phyloP scores from a whole-genome alignment of 176 grass and related monocot species.

The Avena sativa region DNA sequence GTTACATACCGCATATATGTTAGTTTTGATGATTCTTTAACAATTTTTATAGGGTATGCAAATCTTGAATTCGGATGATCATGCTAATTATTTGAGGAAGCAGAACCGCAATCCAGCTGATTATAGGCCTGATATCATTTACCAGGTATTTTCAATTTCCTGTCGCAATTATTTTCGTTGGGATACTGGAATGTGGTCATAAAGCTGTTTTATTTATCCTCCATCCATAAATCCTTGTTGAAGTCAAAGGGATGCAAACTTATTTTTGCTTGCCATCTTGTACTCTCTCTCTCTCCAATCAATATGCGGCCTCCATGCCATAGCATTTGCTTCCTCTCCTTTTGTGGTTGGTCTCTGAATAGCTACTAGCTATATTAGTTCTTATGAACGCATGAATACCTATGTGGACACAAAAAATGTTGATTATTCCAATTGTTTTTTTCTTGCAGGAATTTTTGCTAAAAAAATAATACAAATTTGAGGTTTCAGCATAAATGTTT shows the following conservation, averaged over 20 bases:
- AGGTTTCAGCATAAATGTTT: constrained; percentile 19
- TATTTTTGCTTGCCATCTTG: background rate
- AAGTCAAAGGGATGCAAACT: background rate
- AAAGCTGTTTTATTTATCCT: background rate
- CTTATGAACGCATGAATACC: background rate
- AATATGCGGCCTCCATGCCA: background rate
- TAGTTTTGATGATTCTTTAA: constrained; percentile 33
- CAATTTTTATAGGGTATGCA: constrained; percentile 67
- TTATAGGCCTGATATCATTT: constrained; percentile 98
- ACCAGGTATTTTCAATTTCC: constrained; percentile 68
- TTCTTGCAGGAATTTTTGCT: background rate
- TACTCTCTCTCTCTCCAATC: background rate
- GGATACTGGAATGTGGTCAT: constrained; percentile 1
- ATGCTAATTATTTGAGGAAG: constrained; percentile 90
- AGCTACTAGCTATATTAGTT: background rate
- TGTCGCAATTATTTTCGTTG: background rate
- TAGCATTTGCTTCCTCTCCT: background rate
- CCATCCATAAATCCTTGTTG: background rate
- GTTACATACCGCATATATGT: background rate
- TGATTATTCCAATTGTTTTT: background rate
- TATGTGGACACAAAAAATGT: background rate
- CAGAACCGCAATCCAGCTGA: constrained; percentile 84
- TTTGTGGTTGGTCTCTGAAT: background rate
- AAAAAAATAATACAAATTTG: background rate
- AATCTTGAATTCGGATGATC: constrained; percentile 96